phyloP scores from a whole-genome alignment of 2,329 filamentous ascomycete genomes.

The Penicillium sp. region DNA sequence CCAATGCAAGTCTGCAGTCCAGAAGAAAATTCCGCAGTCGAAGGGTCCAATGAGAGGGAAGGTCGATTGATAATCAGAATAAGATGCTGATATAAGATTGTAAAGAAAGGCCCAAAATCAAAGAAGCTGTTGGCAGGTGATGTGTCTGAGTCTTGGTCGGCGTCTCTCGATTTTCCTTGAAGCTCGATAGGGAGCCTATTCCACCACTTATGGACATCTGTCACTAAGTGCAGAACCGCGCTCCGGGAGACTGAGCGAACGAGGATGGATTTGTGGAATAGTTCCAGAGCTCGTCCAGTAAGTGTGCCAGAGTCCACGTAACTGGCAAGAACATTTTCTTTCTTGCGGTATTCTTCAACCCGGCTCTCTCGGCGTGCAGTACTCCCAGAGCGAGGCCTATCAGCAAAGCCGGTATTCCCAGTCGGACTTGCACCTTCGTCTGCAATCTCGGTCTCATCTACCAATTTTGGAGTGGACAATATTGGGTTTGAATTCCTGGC shows the following conservation, averaged over 20 bases:
- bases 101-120: constrained; percentile 46
- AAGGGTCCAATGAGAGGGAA: constrained; percentile 43
- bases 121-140: constrained; percentile 25
- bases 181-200: constrained; percentile 42
- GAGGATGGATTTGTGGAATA: constrained; percentile 49
- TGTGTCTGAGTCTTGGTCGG: neutral
- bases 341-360: constrained; percentile 23
- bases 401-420: neutral
- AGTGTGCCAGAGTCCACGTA: constrained; percentile 47
- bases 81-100: constrained; percentile 47
- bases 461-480: constrained; percentile 16
- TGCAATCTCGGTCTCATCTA: neutral
- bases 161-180: constrained; percentile 24
- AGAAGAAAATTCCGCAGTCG: constrained; percentile 46
- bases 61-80: constrained; percentile 47
- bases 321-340: constrained; percentile 42
- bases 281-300: constrained; percentile 45
- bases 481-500: neutral
- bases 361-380: neutral
- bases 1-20: constrained; percentile 48
- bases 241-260: constrained; percentile 44
- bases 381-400: neutral
- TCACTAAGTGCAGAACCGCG: constrained; percentile 43
- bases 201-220: constrained; percentile 50
- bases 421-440: no score